Evolutionary conservation across 129 eudicot genomes (phyloP).

Genomic region (Chrysanthemum seticuspe): DNA sequence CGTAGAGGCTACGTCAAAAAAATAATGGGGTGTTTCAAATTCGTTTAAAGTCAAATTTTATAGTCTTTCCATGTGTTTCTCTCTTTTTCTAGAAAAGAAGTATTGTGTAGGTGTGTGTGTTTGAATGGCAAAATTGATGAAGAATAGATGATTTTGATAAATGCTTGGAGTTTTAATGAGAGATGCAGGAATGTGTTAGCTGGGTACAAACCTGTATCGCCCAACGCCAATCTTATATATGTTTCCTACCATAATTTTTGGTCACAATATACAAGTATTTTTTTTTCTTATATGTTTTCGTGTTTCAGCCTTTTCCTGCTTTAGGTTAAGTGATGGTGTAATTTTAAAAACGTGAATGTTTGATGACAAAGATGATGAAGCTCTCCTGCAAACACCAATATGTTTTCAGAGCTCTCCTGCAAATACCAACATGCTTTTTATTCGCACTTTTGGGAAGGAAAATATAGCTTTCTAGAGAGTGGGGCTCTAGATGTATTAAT

Average conservation of each 20-base stretch:
- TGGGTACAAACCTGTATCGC: background rate
- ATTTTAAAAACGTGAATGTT: background rate
- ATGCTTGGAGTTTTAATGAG: no score
- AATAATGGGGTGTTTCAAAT: no score
- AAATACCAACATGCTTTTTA: no score
- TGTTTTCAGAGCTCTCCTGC: no score
- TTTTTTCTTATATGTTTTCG: background rate
- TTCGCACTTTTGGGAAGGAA: no score
- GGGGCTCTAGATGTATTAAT: background rate
- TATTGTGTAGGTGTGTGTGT: no score
- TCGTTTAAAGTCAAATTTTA: no score
- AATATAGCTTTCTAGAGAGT: background rate
- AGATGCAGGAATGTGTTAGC: background rate
- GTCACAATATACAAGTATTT: background rate
- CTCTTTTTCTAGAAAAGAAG: no score
- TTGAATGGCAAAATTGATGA: no score
- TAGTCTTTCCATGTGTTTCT: no score
- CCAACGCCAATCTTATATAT: background rate
- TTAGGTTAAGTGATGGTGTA: background rate
- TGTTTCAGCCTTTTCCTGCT: background rate
- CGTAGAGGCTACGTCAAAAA: no score
- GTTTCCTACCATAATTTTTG: background rate
- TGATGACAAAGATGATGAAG: background rate
- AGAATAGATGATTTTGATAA: no score
- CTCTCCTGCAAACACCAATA: background rate